Conservation (phyloP, 257 asterid genomes). For the Jacaranda copaia region DNA sequence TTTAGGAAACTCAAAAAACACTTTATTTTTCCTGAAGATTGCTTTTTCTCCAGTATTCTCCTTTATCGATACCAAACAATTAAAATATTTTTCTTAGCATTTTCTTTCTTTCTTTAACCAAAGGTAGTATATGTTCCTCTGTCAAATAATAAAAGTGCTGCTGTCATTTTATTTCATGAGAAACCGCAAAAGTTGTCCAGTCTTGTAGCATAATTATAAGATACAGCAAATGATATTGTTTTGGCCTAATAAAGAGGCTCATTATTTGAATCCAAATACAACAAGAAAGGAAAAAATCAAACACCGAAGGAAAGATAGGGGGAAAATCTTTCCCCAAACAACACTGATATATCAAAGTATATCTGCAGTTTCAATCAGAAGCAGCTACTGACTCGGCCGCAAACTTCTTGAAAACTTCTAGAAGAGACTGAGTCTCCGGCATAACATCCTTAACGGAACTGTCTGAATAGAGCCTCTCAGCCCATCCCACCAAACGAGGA, state of each 20-base stretch:
- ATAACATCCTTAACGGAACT: conserved; percentile 40
- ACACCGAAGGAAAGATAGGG: background rate
- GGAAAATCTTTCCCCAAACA: background rate
- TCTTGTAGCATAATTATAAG: too few species aligned
- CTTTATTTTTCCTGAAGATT: too few species aligned
- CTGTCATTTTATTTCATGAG: too few species aligned
- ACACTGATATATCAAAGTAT: background rate
- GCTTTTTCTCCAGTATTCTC: too few species aligned
- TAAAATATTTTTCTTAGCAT: too few species aligned
- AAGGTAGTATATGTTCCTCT: too few species aligned
- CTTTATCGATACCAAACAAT: too few species aligned
- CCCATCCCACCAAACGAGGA: conserved; percentile 47
- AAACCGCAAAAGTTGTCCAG: too few species aligned
- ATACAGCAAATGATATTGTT: too few species aligned
- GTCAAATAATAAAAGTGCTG: too few species aligned
- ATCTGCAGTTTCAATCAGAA: conserved; percentile 14
- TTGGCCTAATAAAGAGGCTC: background rate
- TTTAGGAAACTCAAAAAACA: too few species aligned
- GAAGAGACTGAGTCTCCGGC: conserved; percentile 35
- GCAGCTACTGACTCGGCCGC: conserved; percentile 26
- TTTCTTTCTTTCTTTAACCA: too few species aligned
- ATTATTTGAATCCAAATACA: conserved; percentile 1
- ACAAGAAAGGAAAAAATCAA: background rate
- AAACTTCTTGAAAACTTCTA: conserved; percentile 30
- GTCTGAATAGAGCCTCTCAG: conserved; percentile 36